Evolutionary conservation across 306 rosid genomes (phyloP).

Genomic region (Rosa lucieae): DNA sequence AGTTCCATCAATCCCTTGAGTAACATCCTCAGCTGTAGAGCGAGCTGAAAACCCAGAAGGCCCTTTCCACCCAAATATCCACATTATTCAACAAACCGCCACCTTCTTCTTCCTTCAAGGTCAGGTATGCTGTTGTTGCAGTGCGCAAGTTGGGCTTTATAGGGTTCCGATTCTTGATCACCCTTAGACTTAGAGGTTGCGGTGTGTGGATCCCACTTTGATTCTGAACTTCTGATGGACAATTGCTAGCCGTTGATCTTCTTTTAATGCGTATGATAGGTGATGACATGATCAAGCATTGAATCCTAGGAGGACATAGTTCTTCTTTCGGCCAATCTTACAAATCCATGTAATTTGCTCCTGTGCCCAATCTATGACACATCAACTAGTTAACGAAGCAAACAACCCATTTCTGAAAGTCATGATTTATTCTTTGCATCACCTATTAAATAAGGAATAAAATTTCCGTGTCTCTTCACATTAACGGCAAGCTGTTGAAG

Average conservation of each 20-base stretch:
- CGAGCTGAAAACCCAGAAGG: conserved; percentile 57
- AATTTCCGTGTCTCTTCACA: no score
- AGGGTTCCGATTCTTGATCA: no score
- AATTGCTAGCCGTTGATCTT: background rate
- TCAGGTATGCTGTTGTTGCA: no score
- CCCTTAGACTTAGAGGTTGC: no score
- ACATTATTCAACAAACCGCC: conserved; percentile 26
- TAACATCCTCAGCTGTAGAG: conserved; percentile 54
- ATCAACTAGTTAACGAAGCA: background rate
- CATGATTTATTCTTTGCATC: no score
- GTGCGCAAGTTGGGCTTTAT: no score
- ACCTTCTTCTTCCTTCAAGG: background rate
- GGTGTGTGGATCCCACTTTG: background rate
- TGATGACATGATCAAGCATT: background rate
- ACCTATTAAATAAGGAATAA: no score
- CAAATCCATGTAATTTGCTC: background rate
- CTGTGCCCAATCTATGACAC: background rate
- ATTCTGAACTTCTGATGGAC: no score
- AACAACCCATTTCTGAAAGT: background rate
- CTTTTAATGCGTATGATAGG: background rate
- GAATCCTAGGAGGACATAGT: background rate
- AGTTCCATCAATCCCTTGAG: conserved; percentile 50
- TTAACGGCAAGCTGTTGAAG: no score
- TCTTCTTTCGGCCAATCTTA: background rate
- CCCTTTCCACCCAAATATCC: conserved; percentile 55